phyloP scores from a whole-genome alignment of 2,329 filamentous ascomycete species.

The Cytospora chrysosperma region DNA sequence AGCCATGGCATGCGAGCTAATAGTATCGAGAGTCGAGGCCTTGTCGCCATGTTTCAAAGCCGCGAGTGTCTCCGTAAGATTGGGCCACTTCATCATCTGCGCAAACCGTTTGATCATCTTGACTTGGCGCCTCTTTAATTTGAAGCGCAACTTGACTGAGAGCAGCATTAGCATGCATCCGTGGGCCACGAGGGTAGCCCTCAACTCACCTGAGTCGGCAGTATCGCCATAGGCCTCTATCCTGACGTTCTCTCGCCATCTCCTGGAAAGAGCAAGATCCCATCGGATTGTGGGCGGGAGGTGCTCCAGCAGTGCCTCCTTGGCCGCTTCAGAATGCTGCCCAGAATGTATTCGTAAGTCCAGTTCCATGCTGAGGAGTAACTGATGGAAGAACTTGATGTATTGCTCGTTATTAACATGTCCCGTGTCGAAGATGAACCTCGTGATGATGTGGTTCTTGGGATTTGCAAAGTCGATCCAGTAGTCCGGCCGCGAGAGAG shows the following conservation, averaged over 20 bases:
- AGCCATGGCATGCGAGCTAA: constrained; percentile 71
- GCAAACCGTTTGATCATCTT: constrained; percentile 69
- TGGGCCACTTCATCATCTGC: constrained; percentile 74
- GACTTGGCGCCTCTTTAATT: constrained; percentile 65
- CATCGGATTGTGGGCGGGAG: constrained; percentile 71
- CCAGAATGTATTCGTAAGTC: constrained; percentile 66
- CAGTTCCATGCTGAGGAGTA: constrained; percentile 72
- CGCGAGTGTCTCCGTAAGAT: constrained; percentile 63
- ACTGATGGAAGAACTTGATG: constrained; percentile 70
- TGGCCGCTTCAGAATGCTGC: constrained; percentile 60
- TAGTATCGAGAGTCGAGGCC: constrained; percentile 56
- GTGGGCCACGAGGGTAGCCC: not conserved
- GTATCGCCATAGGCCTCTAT: constrained; percentile 59
- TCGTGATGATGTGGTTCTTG: constrained; percentile 71
- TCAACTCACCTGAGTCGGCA: constrained; percentile 47
- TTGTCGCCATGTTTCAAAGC: constrained; percentile 59
- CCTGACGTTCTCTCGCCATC: constrained; percentile 70
- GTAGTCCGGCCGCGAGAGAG: constrained; percentile 60
- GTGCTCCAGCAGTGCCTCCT: constrained; percentile 61
- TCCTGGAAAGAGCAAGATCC: constrained; percentile 70
- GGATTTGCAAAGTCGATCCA: constrained; percentile 73
- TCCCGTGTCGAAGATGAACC: constrained; percentile 65
- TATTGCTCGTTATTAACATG: constrained; percentile 57
- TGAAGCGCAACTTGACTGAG: constrained; percentile 60
- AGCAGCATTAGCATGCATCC: not conserved